Conservation (phyloP, 176 grass and related monocot species). For the Melocanna baccifera region DNA sequence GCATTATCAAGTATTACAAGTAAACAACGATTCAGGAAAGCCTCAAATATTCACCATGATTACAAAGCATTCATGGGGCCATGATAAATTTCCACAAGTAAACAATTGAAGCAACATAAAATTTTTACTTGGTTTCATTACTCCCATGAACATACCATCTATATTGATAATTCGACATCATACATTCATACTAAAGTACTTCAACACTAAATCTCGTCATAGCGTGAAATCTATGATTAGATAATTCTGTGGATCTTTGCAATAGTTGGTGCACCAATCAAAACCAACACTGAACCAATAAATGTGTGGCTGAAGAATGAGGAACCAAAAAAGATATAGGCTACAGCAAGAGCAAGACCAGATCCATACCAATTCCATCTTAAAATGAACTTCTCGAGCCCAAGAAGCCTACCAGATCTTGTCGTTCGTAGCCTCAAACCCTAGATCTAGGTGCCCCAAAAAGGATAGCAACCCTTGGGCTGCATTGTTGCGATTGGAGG, state of each 20-base stretch:
- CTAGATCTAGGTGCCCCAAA: constrained; percentile 53
- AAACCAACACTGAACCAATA: constrained; percentile 19
- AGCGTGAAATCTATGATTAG: constrained; percentile 7
- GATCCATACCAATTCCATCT: constrained; percentile 34
- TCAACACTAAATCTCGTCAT: neutral
- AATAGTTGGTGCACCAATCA: constrained; percentile 8
- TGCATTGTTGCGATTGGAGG: constrained; percentile 30
- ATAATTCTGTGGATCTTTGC: constrained; percentile 10
- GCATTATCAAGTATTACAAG: no score
- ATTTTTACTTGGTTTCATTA: neutral
- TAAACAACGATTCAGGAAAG: no score
- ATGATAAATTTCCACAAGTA: neutral
- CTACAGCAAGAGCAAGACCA: constrained; percentile 27
- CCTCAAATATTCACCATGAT: neutral
- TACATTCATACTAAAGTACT: neutral
- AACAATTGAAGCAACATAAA: neutral
- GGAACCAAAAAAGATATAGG: neutral
- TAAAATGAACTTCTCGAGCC: constrained; percentile 14
- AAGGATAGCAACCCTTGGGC: constrained; percentile 63
- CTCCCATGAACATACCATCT: neutral
- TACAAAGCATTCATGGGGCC: neutral
- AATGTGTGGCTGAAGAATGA: constrained; percentile 30
- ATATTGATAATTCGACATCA: constrained; percentile 11
- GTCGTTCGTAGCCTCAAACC: constrained; percentile 40
- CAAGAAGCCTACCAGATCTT: constrained; percentile 48